A percentile compares a stretch with the other conserved stretches of the same genome.
Conservation (phyloP, 345 rosid genomes). For the Eucalyptus polyanthemos region DNA sequence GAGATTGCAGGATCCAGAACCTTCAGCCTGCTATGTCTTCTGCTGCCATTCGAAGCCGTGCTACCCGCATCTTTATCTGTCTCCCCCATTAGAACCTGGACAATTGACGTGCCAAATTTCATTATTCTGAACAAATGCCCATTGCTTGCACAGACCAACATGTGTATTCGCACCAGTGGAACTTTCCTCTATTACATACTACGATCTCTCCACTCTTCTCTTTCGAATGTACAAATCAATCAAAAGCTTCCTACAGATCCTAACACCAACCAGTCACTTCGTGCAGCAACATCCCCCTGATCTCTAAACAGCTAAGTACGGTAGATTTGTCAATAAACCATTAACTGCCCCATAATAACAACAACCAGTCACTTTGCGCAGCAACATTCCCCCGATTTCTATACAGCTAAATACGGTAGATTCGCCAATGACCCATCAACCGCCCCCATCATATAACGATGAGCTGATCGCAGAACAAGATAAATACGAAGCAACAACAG, state of each 20-base stretch:
- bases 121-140: neutral
- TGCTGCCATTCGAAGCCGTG: slow-evolving; percentile 6
- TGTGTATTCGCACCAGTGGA: neutral
- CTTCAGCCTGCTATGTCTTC: slow-evolving; percentile 11
- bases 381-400: neutral
- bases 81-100: slow-evolving; percentile 14
- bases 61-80: slow-evolving; percentile 1
- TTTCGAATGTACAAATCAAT: neutral
- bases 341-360: neutral
- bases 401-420: neutral
- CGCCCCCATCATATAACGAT: neutral
- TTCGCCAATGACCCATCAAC: neutral
- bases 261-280: neutral
- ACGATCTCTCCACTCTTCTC: neutral
- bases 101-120: neutral
- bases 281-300: neutral
- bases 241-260: neutral
- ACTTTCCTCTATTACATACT: neutral
- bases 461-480: neutral
- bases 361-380: neutral
- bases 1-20: slow-evolving; percentile 49
- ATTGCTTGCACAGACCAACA: neutral
- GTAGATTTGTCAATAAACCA: neutral
- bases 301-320: neutral
- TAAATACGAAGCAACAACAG: neutral